Base-by-base conservation (phyloP, 768 basidiomycete species). In the Russula ochroleuca region DNA sequence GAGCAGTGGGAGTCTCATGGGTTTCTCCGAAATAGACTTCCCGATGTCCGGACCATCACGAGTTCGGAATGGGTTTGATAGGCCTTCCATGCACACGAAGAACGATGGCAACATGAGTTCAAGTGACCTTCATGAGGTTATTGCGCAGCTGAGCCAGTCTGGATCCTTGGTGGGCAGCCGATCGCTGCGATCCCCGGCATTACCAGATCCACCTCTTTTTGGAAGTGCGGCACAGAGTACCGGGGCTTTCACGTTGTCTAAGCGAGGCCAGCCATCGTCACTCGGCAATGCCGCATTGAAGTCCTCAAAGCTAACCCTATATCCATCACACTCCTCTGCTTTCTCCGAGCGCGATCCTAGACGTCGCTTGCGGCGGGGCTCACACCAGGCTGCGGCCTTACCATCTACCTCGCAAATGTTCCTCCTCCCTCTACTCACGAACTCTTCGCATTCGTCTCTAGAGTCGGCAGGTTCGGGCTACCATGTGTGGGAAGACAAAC, bases 401-500 rank as follows among this genome's bases (percentile, higher is more conserved):
- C 83, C 84, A 53, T 80, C 82, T 71, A 75, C 80, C 52, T 81
- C 81, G 40, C 81, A 83, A 5, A 5, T 5, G 59, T 79, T 87
- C 56, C 77, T 86, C n/a, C 81, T 92, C 57, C 85, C 87, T 41
- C 85, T 88, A 5, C 74, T 88, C 19, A 81, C 80, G 17, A 92
- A 86, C 66, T 88, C 88, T 7, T 92, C 91, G 33, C 81, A 85
- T 31, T 88, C 90, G 15, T 93, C 92, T 7, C 75, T 93, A 23
- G 88, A 86, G 63, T 92, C 90, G 11, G 81, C 79, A 40, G 90
- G 92, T 17, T 94, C 92, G 3, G 93, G 92, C 73, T 93, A 90
- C 72, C 90, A 92, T 71, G 90, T 90, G 5, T 85, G 81, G 81
- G 88, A 90, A 60, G 84, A 74, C 63, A 76, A 75, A 67, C 81